Evolutionary conservation across 495 filamentous ascomycete species (phyloP), one percentile per base, ranked within the genome.

Genomic region (Aspergillus coremiiformis): DNA sequence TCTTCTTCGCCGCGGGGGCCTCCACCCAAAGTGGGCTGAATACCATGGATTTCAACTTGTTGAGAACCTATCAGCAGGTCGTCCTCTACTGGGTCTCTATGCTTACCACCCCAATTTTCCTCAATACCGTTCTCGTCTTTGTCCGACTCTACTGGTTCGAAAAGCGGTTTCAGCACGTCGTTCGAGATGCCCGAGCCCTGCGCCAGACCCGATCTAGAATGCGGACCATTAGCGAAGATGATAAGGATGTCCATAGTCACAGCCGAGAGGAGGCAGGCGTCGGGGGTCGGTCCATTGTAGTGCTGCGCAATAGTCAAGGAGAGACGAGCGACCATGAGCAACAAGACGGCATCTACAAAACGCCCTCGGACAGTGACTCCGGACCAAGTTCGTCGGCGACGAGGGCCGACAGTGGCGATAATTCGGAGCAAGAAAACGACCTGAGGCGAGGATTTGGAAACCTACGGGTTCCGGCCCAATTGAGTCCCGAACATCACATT

Each of bases 61-160:
- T 96, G 3, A 75, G 76, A 49, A 82, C 86, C 5, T 94, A 88
- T 55, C 90, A 94, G 61, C 93, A 86, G 65, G 56, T 88, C 9
- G 68, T 85, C 26, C 61, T 92, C n/a, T 90, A 85, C 49, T 59
- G 87, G 27, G 68, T 87, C 19, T 69, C 85, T 1, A 82, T 88
- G 75, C 55, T 91, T 20, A 80, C 85, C 27, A 98, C 90, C 39
- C 93, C 93, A 3, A 96, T 98, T 53, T 86, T 87, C 49, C 92
- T 98, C 67, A 82, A 95, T 64, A 78, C 84, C 6, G 84, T 80
- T 26, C 86, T 97, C 24, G 92, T 97, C 0, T 94, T 94, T 58
- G 73, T 97, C 19, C 86, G 93, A 2, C 72, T 97, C 4, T 95
- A 95, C 69, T 97, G 91, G 92, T 98, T 98, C 60, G 91, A 97